Evolutionary conservation across 495 filamentous ascomycete species (phyloP), one percentile per base, ranked within the genome.

Genomic region (Oleoguttula mirabilis): DNA sequence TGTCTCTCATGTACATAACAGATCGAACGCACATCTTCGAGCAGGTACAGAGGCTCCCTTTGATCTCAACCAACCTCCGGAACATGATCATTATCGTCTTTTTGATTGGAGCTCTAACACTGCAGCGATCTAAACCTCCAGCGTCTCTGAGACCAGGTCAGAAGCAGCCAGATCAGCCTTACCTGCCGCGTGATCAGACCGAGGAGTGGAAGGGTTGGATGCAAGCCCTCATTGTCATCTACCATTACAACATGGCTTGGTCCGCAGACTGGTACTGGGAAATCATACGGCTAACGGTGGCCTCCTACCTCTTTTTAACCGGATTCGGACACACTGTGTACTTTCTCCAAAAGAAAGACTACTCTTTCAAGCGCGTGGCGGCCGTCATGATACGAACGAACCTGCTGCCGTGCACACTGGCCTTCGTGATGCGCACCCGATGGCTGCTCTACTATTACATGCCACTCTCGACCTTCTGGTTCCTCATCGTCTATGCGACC

Each of bases 171-270:
- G 25, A 28, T 16, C 51, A 59, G 17, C 41, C 48, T 14, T 74
- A 70, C 41, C 60, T 79, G 12, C 63, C 65, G 5, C 59, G 71
- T 46, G 56, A 68, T 14, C 75, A 77, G 47, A 73, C 70, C 3
- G 65, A 78, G 48, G 76, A 80, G 52, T 76, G 71, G 67, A 79
- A 79, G 60, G 76, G 76, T 12, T 69, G 73, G 66, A 73, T 79
- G 72, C 75, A 78, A 44, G 58, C 68, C 36, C 46, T 71, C 17
- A 66, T 80, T 15, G 59, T 79, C 19, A 60, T 73, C 21, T 77
- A 76, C 50, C 67, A 75, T 45, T 79, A 71, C 45, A 69, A 70
- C 31, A 62, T 67, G 21, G 71, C 65, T 19, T 74, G 71, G 7
- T 64, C 60, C 34, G 45, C 59, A 2, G 51, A 75, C 1, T 62